These are phyloP conservation scores for Penicillium flavigenum DNA, from an alignment of 495 filamentous ascomycete species.

Conservation along the genomic window DNA sequence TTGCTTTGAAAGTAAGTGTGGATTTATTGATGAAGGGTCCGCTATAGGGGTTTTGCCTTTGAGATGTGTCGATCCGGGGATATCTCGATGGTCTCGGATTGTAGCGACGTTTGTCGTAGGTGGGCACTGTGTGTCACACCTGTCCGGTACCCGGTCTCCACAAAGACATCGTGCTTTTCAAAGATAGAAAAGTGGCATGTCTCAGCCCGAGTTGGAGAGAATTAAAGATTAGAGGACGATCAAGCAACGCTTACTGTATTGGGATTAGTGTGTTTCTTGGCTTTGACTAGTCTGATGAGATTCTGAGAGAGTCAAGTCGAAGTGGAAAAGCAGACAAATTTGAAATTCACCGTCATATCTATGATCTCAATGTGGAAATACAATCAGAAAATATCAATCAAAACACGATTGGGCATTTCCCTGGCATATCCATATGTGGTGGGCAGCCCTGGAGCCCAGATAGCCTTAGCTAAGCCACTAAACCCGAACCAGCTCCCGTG, in stretches of 20 bases:
- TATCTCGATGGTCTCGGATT: background rate
- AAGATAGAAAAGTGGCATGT: conserved; percentile 12
- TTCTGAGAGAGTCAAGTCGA: background rate
- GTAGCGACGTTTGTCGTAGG: background rate
- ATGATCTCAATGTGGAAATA: background rate
- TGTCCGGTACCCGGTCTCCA: conserved; percentile 2
- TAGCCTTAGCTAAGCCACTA: background rate
- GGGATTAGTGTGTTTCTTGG: conserved; percentile 15
- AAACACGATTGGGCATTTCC: background rate
- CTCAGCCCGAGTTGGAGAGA: conserved; percentile 8
- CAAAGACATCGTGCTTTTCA: background rate
- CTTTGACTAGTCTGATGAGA: background rate
- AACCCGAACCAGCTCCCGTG: background rate
- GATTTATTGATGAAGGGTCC: conserved; percentile 5
- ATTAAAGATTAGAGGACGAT: conserved; percentile 11
- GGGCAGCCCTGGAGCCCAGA: no score
- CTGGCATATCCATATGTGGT: background rate
- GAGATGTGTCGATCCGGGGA: conserved; percentile 25
- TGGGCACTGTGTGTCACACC: background rate
- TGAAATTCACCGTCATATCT: background rate
- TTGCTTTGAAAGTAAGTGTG: conserved; percentile 3
- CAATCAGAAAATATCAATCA: background rate
- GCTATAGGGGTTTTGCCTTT: conserved; percentile 5
- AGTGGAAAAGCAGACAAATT: background rate
- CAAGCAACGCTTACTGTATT: conserved; percentile 15